phyloP scores from a whole-genome alignment of 176 grass and related monocot genomes.

The Triticum monococcum region DNA sequence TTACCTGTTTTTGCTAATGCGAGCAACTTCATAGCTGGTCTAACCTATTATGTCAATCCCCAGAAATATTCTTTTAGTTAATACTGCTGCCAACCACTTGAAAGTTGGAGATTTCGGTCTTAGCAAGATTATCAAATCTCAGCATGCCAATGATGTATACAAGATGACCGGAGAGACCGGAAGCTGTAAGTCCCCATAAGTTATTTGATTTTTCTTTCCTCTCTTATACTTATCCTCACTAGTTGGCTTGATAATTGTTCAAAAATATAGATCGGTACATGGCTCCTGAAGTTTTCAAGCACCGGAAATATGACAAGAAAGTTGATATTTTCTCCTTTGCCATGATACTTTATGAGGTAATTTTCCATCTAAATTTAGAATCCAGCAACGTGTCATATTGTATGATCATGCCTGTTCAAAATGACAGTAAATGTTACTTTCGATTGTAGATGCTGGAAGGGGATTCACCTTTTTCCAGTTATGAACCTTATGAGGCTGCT shows the following conservation, averaged over 20 bases:
- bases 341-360: constrained; percentile 98
- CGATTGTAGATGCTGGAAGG: constrained; percentile 90
- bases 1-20: constrained; percentile 21
- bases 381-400: not conserved
- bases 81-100: constrained; percentile 88
- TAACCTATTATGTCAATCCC: constrained; percentile 36
- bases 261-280: constrained; percentile 83
- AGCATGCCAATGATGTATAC: constrained; percentile 91
- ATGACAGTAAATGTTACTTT: constrained; percentile 21
- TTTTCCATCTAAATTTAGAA: constrained; percentile 21
- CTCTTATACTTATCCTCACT: not conserved
- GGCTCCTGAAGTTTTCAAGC: constrained; percentile 99
- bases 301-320: constrained; percentile 98
- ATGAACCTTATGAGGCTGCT: constrained; percentile 94
- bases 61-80: constrained; percentile 98
- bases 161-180: constrained; percentile 99
- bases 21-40: constrained; percentile 2
- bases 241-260: constrained; percentile 13
- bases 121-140: constrained; percentile 92
- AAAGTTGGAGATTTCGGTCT: constrained; percentile 99
- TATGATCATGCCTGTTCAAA: not conserved
- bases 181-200: constrained; percentile 75
- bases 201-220: constrained; percentile 18
- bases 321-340: constrained; percentile 99
- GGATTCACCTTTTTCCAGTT: constrained; percentile 74